A percentile compares a stretch with the other conserved stretches of the same genome.
These are phyloP conservation scores for Parmales sp. DNA, from an alignment of 108 stramenopile species.

Conservation along the genomic window DNA sequence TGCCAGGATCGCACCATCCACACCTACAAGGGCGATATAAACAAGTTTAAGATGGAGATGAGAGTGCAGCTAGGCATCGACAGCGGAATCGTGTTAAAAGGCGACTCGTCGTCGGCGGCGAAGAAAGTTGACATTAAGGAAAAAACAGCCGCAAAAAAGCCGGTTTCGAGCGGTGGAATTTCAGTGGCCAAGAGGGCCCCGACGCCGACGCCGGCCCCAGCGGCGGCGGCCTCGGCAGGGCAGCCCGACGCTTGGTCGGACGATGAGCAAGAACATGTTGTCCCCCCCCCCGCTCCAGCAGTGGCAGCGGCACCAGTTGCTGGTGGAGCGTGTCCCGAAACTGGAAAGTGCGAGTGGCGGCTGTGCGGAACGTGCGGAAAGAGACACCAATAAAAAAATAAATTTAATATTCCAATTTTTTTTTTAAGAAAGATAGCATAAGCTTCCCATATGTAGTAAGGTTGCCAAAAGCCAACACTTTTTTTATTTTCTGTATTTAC, in stretches of 20 bases:
- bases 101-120: constrained; percentile 45
- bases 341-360: neutral
- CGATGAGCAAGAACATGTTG: neutral
- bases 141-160: constrained; percentile 18
- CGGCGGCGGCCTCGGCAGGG: neutral
- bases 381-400: neutral
- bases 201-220: neutral
- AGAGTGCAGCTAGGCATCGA: constrained; percentile 60
- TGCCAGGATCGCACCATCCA: constrained; percentile 83
- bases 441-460: no score
- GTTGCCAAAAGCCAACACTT: no score
- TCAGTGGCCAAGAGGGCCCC: neutral
- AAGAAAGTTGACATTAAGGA: constrained; percentile 33
- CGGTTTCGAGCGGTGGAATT: neutral
- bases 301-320: neutral
- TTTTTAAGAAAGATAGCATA: neutral
- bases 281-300: neutral
- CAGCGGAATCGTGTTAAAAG: constrained; percentile 7
- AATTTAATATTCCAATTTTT: neutral
- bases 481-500: no score
- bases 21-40: constrained; percentile 76
- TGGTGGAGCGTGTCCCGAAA: neutral
- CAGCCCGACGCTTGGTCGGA: no score
- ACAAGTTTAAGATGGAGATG: constrained; percentile 87
- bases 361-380: neutral